These are phyloP conservation scores for Zygosaccharomyces pseudorouxii DNA, from an alignment of 805 yeast species.

Conservation along the genomic window DNA sequence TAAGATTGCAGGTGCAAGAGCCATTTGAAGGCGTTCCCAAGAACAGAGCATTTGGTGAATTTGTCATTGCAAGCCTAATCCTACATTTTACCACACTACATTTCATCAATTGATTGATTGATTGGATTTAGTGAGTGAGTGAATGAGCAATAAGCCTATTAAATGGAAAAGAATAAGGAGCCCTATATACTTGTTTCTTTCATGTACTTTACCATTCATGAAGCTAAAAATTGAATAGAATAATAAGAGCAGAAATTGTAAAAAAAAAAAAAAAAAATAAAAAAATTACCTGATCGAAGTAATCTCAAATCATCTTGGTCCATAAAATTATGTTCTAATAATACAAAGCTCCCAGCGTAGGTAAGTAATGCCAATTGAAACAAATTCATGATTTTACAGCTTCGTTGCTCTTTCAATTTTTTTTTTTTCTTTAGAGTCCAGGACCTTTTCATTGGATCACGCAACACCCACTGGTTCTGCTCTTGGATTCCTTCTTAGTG, in stretches of 20 bases:
- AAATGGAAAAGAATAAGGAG: constrained; percentile 4
- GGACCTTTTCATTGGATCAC: constrained; percentile 6
- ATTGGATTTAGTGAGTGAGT: background rate
- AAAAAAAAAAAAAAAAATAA: background rate
- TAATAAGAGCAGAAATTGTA: background rate
- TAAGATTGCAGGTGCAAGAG: constrained; percentile 66
- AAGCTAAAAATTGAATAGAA: background rate
- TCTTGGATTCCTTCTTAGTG: constrained; percentile 7
- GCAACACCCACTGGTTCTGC: constrained; percentile 16
- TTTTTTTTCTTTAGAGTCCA: background rate
- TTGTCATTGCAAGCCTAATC: constrained; percentile 76
- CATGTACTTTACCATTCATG: background rate
- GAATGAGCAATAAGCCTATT: background rate
- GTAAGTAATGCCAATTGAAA: background rate
- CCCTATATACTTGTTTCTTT: constrained; percentile 1
- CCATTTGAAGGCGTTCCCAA: constrained; percentile 44
- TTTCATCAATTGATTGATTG: constrained; percentile 65
- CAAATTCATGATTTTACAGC: no score
- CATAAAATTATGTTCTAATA: background rate
- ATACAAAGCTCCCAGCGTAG: background rate
- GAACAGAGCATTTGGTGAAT: constrained; percentile 80
- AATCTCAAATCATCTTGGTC: background rate
- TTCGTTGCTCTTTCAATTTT: background rate
- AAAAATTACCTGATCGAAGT: no score
- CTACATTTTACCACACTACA: constrained; percentile 87